Evolutionary conservation across 352 stramenopile species (phyloP), one percentile per base, ranked within the genome.

Genomic region (Phytophthora pluvialis): DNA sequence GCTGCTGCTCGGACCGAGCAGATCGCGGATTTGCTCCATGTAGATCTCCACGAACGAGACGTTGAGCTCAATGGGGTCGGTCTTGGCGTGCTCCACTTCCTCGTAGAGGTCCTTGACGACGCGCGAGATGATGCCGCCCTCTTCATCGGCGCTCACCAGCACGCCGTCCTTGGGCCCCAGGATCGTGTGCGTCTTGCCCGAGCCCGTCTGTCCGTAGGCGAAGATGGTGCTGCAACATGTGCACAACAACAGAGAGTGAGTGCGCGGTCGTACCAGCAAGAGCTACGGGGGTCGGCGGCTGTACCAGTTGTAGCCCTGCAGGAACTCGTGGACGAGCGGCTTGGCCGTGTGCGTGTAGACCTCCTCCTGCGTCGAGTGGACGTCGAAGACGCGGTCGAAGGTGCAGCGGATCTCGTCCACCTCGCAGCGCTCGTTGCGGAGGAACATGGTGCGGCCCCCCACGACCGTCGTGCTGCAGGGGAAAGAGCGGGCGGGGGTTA

Each of bases 181-280:
- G 40, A 93, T 91, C 21, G 85, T 93, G 56, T 93, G 85, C n/a
- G 94, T 98, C 64, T 98, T 98, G 50, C 94, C 94, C 2, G 82
- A 95, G 16, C 94, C 93, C 5, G 90, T 97, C 68, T 97, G 90
- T 3, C 90, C 90, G 65, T 97, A 97, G 25, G 86, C 88, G 52
- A 97, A 97, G 47, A 97, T 94, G 36, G 90, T 97, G 38, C 80
- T 64, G 12, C 25, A 49, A 1, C n/a, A 36, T 28, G 39, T 16
- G 18, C 13, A 39, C 10, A 15, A 31, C 4, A 61, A 3, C n/a
- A 43, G 26, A 51, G 40, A 48, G 31, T 52, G 32, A 59, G 47
- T 32, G 40, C 43, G 10, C 6, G 8, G 1, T 32, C 9, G 6
- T 31, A 16, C 6, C 18, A 44, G 15, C 28, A 32, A 56, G 31